Conservation (phyloP, 2,329 filamentous ascomycete genomes). For the Ophiocordyceps camponoti-floridani region DNA sequence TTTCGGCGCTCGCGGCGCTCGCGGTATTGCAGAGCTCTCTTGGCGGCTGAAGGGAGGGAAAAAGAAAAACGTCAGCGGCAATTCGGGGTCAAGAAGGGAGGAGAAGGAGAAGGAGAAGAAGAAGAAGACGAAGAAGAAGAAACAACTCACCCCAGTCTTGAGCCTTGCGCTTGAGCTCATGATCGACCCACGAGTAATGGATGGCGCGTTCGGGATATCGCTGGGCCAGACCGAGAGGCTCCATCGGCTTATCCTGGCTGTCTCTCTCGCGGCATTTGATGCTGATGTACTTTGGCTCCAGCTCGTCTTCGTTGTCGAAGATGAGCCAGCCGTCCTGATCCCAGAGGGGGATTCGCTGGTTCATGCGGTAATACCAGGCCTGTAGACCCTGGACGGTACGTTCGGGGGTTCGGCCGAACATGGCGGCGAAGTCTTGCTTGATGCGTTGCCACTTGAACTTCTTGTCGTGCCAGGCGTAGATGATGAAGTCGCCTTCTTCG, state of each 20-base stretch:
- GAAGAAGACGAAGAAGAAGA: background rate
- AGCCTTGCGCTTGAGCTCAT: constrained; percentile 18
- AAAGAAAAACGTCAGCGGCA: background rate
- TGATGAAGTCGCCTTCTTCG: constrained; percentile 24
- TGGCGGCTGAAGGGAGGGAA: constrained; percentile 13
- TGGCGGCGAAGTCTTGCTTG: constrained; percentile 19
- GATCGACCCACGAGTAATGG: constrained; percentile 24
- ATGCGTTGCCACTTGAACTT: constrained; percentile 23
- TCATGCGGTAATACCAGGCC: constrained; percentile 25
- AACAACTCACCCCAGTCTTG: constrained; percentile 21
- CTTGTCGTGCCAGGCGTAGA: constrained; percentile 24
- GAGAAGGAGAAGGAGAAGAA: background rate
- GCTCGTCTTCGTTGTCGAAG: constrained; percentile 19
- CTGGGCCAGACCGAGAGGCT: constrained; percentile 18
- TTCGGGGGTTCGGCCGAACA: constrained; percentile 18
- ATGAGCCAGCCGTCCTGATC: constrained; percentile 20
- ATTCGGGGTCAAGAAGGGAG: background rate
- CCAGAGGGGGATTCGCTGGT: constrained; percentile 21
- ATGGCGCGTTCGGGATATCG: constrained; percentile 30
- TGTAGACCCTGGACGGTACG: constrained; percentile 22
- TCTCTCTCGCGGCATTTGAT: constrained; percentile 22
- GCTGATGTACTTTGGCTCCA: constrained; percentile 17
- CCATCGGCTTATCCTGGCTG: constrained; percentile 16
- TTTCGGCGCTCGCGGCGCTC: constrained; percentile 18
- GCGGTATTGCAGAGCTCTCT: constrained; percentile 16